Evolutionary conservation across 352 stramenopile genomes (phyloP).

Genomic region (Phytophthora citricola): DNA sequence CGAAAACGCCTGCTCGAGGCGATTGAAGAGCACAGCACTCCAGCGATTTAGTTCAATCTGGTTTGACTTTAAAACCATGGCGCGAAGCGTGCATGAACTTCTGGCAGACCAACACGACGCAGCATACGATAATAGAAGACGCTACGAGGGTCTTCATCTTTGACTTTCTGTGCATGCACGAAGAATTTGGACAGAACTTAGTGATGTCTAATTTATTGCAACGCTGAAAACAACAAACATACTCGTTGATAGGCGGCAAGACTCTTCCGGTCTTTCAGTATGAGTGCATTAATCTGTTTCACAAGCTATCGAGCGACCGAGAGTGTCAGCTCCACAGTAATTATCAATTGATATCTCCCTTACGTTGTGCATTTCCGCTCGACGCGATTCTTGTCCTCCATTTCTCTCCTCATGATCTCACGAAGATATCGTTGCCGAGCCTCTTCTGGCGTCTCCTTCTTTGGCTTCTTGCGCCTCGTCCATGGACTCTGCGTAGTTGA

Average conservation of each 20-base stretch:
- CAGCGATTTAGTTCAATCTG: constrained; percentile 74
- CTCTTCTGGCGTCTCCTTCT: constrained; percentile 46
- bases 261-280: constrained; percentile 67
- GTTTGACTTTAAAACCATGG: constrained; percentile 85
- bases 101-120: constrained; percentile 66
- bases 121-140: constrained; percentile 85
- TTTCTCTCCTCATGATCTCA: constrained; percentile 47
- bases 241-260: constrained; percentile 60
- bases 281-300: constrained; percentile 70
- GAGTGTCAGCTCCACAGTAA: neutral
- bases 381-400: constrained; percentile 42
- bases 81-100: constrained; percentile 76
- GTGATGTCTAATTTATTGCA: neutral
- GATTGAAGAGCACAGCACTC: constrained; percentile 70
- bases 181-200: too few relatives aligned
- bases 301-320: constrained; percentile 48
- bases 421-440: constrained; percentile 47
- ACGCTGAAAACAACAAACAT: constrained; percentile 14
- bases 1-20: constrained; percentile 74
- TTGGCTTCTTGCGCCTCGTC: constrained; percentile 35
- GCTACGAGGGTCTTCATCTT: constrained; percentile 70
- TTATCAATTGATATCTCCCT: neutral
- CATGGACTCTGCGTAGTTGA: constrained; percentile 8
- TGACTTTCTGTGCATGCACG: constrained; percentile 47
- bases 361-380: constrained; percentile 61